Evolutionary conservation across 164 flowering plant species (phyloP).

Genomic region (Vitis rupestris): DNA sequence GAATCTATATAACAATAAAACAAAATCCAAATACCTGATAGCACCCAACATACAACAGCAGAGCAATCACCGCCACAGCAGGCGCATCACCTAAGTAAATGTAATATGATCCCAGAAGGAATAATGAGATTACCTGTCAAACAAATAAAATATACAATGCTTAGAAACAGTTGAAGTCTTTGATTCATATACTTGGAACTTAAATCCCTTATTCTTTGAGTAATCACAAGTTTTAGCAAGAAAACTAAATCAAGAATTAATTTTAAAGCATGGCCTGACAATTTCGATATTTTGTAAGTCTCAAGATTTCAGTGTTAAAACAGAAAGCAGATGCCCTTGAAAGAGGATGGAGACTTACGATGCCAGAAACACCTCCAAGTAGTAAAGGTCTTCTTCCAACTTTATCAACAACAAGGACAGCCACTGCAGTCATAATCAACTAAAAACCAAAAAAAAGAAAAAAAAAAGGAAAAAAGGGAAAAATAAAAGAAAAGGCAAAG

Average conservation of each 20-base stretch:
- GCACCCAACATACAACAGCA: conserved; percentile 87
- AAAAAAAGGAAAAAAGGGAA: background rate
- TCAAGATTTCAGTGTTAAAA: background rate
- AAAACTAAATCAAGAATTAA: background rate
- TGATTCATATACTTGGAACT: background rate
- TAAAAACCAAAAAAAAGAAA: conserved; percentile 16
- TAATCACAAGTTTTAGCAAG: background rate
- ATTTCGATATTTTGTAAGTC: background rate
- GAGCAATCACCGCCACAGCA: conserved; percentile 74
- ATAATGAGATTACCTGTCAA: conserved; percentile 70
- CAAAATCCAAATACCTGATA: conserved; percentile 69
- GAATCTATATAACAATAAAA: background rate
- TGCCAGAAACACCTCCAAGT: conserved; percentile 90
- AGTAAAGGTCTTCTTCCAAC: conserved; percentile 94
- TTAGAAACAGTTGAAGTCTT: too few relatives aligned
- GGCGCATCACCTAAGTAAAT: conserved; percentile 58
- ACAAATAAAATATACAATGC: conserved; percentile 1
- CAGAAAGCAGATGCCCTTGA: background rate
- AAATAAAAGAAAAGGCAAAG: background rate
- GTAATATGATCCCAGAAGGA: conserved; percentile 91
- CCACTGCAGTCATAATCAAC: conserved; percentile 87
- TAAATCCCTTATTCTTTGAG: background rate
- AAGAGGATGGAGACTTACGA: conserved; percentile 47
- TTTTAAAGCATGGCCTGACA: background rate
- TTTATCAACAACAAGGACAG: conserved; percentile 85